A percentile compares a stretch with the other conserved stretches of the same genome.
Conservation (phyloP, 2,329 filamentous ascomycete genomes). For the Alternaria burnsii region DNA sequence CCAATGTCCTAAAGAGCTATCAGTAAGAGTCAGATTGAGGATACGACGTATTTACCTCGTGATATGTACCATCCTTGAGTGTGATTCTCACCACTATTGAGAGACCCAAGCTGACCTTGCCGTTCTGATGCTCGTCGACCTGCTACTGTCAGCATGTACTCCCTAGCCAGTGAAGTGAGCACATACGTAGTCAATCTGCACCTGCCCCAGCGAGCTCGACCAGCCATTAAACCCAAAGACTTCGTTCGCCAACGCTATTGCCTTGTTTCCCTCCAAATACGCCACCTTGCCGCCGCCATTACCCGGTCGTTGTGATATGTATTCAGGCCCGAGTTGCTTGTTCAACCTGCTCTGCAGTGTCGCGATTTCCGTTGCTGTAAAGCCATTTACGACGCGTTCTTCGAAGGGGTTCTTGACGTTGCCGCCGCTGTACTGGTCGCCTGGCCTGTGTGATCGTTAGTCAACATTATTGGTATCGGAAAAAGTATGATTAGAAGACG, state of each 20-base stretch:
- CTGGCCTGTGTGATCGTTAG: constrained; percentile 43
- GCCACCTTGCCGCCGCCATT: constrained; percentile 87
- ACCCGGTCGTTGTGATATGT: constrained; percentile 85
- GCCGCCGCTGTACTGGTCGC: constrained; percentile 49
- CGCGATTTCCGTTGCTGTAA: constrained; percentile 89
- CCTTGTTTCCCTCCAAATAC: constrained; percentile 96
- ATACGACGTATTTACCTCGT: constrained; percentile 66
- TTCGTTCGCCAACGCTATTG: constrained; percentile 92
- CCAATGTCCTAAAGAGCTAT: constrained; percentile 75
- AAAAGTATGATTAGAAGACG: neutral
- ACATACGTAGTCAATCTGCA: constrained; percentile 87
- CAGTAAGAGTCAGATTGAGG: constrained; percentile 1
- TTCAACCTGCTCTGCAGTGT: constrained; percentile 86
- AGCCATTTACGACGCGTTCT: constrained; percentile 77
- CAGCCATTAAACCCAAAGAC: constrained; percentile 98
- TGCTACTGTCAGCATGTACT: constrained; percentile 39
- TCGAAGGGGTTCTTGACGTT: constrained; percentile 78
- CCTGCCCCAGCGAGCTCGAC: constrained; percentile 94
- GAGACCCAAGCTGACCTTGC: constrained; percentile 83
- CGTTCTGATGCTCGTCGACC: constrained; percentile 82
- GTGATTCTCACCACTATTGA: constrained; percentile 92
- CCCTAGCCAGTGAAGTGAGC: neutral
- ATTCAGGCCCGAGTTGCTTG: constrained; percentile 94
- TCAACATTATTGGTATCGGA: neutral
- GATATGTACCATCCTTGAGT: constrained; percentile 90